Evolutionary conservation across 1,139 yeast genomes (phyloP), one percentile per base, ranked within the genome.

Genomic region (Geotrichum carabidarum): DNA sequence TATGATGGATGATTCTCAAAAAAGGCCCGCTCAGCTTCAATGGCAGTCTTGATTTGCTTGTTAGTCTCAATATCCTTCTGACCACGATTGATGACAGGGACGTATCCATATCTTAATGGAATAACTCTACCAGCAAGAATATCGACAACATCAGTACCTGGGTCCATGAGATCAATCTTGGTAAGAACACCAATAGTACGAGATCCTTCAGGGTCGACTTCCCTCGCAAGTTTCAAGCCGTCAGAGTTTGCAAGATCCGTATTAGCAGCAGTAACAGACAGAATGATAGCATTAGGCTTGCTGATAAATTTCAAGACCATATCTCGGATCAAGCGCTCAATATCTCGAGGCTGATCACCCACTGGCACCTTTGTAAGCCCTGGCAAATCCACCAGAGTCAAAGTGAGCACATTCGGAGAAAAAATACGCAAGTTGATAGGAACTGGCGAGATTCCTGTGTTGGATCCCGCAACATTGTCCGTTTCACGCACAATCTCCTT

Each of bases 291-390:
- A 69, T 93, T 93, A 56, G 98, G 98, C 70, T 90, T 91, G 37
- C 96, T 84, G 65, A 93, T 93, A 69, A 86, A 93, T 71, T 89
- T 89, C 80, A 93, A 78, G 58, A 93, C 78, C 98, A 93, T 93
- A 60, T 91, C 96, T 68, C 87, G 83, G 64, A 93, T 94, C 72
- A 88, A 96, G 61, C 81, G 84, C 76, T 93, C 99, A 62, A 93
- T 93, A 71, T 93, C 99, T 69, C 87, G 88, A 54, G 99, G 99
- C 74, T 93, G 99, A 71, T 93, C 99, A 49, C 99, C 99, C 50
- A 93, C 98, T n/a, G 99, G 99, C 42, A 94, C 99, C 72, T 93
- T 93, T 32, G 99, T 93, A 67, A 93, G 79, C 59, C 99, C 99
- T 12, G 99, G 99, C 65, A 93, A 79, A 77, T 93, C 99, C 45